Conservation (phyloP, 441 rosid species). For the Croton laevigatus region DNA sequence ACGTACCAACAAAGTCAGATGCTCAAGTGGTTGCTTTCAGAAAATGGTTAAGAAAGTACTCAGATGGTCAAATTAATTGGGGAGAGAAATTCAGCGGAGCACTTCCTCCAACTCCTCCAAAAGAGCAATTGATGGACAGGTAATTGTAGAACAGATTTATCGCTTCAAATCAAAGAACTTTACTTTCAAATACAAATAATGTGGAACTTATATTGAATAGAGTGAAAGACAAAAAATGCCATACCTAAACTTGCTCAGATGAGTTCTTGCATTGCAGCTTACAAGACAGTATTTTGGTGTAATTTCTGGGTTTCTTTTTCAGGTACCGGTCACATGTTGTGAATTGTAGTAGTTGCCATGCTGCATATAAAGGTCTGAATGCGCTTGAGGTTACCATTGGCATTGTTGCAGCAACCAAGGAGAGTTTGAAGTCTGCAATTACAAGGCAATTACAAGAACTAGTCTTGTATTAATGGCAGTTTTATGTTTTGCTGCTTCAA, state of each 20-base stretch:
- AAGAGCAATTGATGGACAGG: slow-evolving; percentile 45
- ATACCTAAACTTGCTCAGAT: too few species aligned
- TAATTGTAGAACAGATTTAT: slow-evolving; percentile 19
- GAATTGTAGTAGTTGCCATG: slow-evolving; percentile 67
- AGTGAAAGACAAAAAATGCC: not conserved
- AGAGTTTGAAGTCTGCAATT: slow-evolving; percentile 31
- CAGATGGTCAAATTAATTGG: slow-evolving; percentile 32
- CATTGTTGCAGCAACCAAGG: slow-evolving; percentile 51
- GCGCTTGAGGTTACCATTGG: slow-evolving; percentile 54
- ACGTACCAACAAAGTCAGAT: slow-evolving; percentile 52
- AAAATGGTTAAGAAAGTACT: slow-evolving; percentile 36
- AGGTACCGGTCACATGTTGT: slow-evolving; percentile 85
- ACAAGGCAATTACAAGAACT: slow-evolving; percentile 42
- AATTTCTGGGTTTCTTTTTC: slow-evolving; percentile 2
- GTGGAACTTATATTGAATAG: not conserved
- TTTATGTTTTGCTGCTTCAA: slow-evolving; percentile 63
- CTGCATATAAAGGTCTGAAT: slow-evolving; percentile 55
- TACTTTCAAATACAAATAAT: not conserved
- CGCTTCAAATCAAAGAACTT: not conserved
- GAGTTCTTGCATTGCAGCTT: not conserved
- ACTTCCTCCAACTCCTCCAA: slow-evolving; percentile 33
- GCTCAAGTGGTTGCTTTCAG: slow-evolving; percentile 35
- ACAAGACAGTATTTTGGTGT: not conserved
- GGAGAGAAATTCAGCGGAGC: slow-evolving; percentile 25
- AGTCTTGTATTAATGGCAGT: slow-evolving; percentile 47